These are phyloP conservation scores for Punctularia strigosozonata DNA, from an alignment of 768 basidiomycete genomes.

Conservation along the genomic window DNA sequence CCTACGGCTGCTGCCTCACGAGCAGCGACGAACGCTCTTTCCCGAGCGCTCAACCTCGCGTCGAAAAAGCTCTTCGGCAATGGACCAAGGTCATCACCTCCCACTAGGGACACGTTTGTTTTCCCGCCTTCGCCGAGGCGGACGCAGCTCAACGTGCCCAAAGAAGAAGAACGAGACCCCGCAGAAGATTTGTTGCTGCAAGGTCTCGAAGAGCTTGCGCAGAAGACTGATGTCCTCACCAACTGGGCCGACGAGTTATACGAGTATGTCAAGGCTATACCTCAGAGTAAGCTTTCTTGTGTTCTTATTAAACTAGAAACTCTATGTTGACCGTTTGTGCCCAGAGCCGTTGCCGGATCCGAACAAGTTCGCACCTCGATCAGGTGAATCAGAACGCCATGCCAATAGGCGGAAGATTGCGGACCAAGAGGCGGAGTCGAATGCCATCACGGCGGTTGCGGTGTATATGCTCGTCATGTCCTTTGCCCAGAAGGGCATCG, in stretches of 20 bases:
- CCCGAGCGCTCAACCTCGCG: conserved; percentile 69
- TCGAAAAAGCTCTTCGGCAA: conserved; percentile 73
- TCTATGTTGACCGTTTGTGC: not conserved
- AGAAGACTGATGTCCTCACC: conserved; percentile 90
- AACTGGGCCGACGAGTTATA: conserved; percentile 95
- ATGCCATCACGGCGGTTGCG: conserved; percentile 77
- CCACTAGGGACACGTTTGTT: no score
- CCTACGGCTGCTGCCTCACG: conserved; percentile 51
- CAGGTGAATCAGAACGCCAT: conserved; percentile 61
- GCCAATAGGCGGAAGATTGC: conserved; percentile 60
- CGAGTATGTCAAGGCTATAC: conserved; percentile 74
- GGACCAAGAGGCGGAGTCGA: conserved; percentile 71
- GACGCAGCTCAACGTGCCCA: conserved; percentile 13
- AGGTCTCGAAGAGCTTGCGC: conserved; percentile 77
- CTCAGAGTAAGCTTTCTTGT: conserved; percentile 43
- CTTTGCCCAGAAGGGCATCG: conserved; percentile 89
- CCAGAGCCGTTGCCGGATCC: conserved; percentile 77
- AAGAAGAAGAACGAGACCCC: conserved; percentile 42
- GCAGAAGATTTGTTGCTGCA: conserved; percentile 79
- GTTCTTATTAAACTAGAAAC: conserved; percentile 6
- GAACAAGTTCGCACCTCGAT: conserved; percentile 54
- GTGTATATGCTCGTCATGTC: conserved; percentile 87
- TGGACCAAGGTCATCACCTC: no score
- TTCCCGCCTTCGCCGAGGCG: conserved; percentile 25
- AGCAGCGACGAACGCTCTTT: conserved; percentile 60